Base-by-base conservation (phyloP, 345 rosid genomes). In the Euclidium syriacum region DNA sequence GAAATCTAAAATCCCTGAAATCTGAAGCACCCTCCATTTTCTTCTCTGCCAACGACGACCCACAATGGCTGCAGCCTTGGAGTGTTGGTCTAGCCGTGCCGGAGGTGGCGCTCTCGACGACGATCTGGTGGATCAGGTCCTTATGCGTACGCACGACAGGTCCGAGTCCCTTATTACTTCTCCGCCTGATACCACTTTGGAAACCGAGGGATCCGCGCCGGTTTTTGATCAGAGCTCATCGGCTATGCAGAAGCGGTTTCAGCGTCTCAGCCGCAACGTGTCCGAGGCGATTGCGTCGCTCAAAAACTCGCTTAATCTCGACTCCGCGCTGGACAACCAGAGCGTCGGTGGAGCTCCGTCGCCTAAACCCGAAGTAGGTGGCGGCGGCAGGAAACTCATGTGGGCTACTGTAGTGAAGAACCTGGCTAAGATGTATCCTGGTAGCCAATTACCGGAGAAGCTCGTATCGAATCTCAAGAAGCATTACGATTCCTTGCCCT, bases 401-500 rank as follows among this genome's bases (percentile, higher is more conserved):
- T 92, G 98, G 98, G 97, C 90, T 24, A 82, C 79, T 44, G 95
- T 92, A 58, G 94, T 92, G 38, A 82, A 90, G 81, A 89, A 83
- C 75, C 79, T 92, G 10, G 85, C 95, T 14, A 96, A 87, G 83
- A 68, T 92, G 71, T 92, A 89, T 58, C 97, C 96, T 0, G 98
- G 95, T 0, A 92, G 95, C 32, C 98, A 89, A 78, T 75, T 92
- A 64, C 97, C 96, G 23, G 98, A 92, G 80, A 87, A 85, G 91
- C 94, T 92, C 14, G 89, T 92, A 16, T 87, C 88, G 47, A 87
- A 83, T 77, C 86, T 92, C 27, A 77, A 88, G 74, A 92, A 87
- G 83, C 98, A 89, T 79, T 89, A 83, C 53, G 98, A 92, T 80
- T 89, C 98, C 52, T 80, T 87, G 82, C 97, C 97, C 6, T 84